phyloP scores from a whole-genome alignment of 2,329 filamentous ascomycete species.

The Colletotrichum graminicola region DNA sequence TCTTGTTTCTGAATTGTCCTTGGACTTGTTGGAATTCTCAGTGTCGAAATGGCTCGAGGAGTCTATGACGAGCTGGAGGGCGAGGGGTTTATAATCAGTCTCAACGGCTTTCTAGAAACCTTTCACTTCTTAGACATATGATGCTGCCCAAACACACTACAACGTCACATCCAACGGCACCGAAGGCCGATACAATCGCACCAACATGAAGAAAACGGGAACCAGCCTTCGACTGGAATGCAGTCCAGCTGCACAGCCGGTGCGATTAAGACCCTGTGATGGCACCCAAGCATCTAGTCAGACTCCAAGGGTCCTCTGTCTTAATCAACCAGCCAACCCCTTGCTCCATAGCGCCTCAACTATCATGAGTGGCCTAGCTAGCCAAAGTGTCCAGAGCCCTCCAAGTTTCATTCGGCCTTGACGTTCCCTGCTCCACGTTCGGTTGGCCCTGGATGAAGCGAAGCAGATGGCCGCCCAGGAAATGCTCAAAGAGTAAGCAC shows the following conservation, averaged over 20 bases:
- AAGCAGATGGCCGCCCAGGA: not conserved
- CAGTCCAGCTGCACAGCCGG: constrained; percentile 3
- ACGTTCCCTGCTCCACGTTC: not conserved
- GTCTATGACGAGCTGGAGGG: constrained; percentile 1
- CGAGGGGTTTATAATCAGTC: not conserved
- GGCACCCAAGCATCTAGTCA: not conserved
- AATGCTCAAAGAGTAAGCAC: not conserved
- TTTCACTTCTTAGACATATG: constrained; percentile 19
- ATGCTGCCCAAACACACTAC: constrained; percentile 16
- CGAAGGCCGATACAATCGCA: constrained; percentile 11
- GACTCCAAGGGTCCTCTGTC: constrained; percentile 26
- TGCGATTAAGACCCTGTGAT: constrained; percentile 34
- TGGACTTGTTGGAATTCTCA: not conserved
- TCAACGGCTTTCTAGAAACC: constrained; percentile 17
- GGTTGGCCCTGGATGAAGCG: not conserved
- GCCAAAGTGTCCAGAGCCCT: not conserved
- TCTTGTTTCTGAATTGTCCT: not conserved
- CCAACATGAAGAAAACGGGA: constrained; percentile 17
- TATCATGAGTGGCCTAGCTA: constrained; percentile 7
- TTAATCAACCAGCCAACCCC: constrained; percentile 30
- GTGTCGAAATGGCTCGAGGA: not conserved
- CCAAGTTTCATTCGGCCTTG: constrained; percentile 22
- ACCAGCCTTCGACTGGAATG: constrained; percentile 38
- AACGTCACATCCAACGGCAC: constrained; percentile 34
- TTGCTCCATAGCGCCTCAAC: constrained; percentile 27